These are phyloP conservation scores for Spizellomyces sp. DNA, from an alignment of 192 early-diverging fungal genomes.

Conservation along the genomic window DNA sequence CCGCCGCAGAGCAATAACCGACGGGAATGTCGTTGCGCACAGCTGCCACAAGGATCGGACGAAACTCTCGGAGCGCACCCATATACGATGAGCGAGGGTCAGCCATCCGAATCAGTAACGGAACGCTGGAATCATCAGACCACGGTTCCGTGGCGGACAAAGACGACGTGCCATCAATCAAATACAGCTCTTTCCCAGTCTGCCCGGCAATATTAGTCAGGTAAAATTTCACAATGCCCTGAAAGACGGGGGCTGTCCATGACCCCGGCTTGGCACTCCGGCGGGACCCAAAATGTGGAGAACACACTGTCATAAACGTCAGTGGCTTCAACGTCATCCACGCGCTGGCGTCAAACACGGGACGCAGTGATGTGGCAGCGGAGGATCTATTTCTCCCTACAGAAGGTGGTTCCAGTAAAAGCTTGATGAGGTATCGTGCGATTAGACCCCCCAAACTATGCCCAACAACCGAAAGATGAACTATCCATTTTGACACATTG, in stretches of 20 bases:
- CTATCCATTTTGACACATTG: neutral
- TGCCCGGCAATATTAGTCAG: conserved; percentile 6
- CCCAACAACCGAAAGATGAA: conserved; percentile 21
- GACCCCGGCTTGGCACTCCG: conserved; percentile 3
- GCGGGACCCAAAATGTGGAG: conserved; percentile 26
- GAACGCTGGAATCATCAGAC: conserved; percentile 5
- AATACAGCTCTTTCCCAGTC: conserved; percentile 19
- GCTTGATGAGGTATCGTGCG: conserved; percentile 8
- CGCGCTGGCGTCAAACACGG: neutral
- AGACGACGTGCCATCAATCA: conserved; percentile 7
- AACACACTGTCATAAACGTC: conserved; percentile 27
- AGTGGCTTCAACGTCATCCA: conserved; percentile 15
- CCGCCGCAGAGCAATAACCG: conserved; percentile 24
- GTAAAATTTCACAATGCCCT: conserved; percentile 6
- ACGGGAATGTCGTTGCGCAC: conserved; percentile 26
- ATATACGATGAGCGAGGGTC: conserved; percentile 4
- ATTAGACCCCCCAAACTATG: conserved; percentile 28
- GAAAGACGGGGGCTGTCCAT: conserved; percentile 11
- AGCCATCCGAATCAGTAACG: conserved; percentile 12
- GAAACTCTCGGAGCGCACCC: neutral
- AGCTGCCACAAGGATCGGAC: conserved; percentile 2
- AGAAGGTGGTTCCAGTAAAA: conserved; percentile 1
- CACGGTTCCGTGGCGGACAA: neutral
- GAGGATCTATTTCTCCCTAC: neutral
- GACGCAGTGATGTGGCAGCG: neutral